Conservation (phyloP, 2,329 filamentous ascomycete genomes). For the Ophiostoma fasciatum region DNA sequence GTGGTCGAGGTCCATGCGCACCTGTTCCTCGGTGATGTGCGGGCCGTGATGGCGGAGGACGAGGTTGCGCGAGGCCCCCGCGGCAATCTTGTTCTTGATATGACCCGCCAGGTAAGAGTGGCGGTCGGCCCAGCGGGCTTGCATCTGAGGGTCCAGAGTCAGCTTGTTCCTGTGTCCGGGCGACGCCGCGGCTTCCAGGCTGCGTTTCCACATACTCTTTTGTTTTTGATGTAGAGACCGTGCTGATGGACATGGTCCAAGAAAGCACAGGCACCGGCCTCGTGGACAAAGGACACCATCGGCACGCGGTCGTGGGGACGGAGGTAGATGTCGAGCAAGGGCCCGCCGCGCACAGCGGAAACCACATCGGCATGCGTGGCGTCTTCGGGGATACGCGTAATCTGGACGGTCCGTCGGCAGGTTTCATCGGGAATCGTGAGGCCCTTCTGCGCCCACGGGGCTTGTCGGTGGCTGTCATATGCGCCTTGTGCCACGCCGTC, state of each 20-base stretch:
- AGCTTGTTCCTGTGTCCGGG: too few species aligned
- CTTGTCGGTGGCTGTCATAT: too few species aligned
- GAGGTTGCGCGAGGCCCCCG: conserved; percentile 60
- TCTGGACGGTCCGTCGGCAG: conserved; percentile 45
- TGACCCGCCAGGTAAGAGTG: conserved; percentile 53
- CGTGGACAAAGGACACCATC: conserved; percentile 55
- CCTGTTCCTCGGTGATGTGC: conserved; percentile 44
- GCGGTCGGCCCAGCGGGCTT: conserved; percentile 53
- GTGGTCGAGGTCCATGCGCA: conserved; percentile 64
- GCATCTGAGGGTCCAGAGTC: too few species aligned
- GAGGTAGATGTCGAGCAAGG: conserved; percentile 53
- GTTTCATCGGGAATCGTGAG: too few species aligned
- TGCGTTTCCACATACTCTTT: conserved; percentile 42
- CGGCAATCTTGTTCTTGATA: conserved; percentile 46
- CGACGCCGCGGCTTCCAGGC: too few species aligned
- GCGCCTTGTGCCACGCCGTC: too few species aligned
- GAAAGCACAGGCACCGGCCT: conserved; percentile 48
- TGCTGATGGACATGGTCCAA: conserved; percentile 47
- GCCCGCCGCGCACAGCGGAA: conserved; percentile 51
- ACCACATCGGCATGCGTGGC: conserved; percentile 53
- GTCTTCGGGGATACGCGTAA: conserved; percentile 46
- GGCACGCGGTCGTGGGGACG: conserved; percentile 43
- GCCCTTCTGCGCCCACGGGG: too few species aligned
- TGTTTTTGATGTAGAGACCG: conserved; percentile 54
- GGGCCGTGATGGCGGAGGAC: conserved; percentile 46